Evolutionary conservation across 306 rosid genomes (phyloP).

Genomic region (Hippophae rhamnoides): DNA sequence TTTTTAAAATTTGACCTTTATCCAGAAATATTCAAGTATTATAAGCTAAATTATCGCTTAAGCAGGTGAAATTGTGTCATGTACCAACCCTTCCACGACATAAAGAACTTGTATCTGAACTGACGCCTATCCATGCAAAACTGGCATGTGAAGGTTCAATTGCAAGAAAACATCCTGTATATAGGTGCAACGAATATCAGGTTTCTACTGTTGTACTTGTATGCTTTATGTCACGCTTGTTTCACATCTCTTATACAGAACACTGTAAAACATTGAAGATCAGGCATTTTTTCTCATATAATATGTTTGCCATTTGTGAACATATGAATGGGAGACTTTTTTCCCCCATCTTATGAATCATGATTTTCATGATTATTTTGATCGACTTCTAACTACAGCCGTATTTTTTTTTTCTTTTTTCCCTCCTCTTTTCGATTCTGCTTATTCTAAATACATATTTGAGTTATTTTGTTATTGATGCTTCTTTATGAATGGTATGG

Average conservation of each 20-base stretch:
- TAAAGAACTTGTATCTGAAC: slow-evolving; percentile 53
- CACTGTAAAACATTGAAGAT: neutral
- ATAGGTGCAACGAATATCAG: slow-evolving; percentile 86
- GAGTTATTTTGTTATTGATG: neutral
- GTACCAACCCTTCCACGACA: slow-evolving; percentile 70
- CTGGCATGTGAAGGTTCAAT: slow-evolving; percentile 37
- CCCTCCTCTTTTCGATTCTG: too few relatives aligned
- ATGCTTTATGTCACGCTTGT: slow-evolving; percentile 11
- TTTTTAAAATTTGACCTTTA: neutral
- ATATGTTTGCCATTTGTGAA: neutral
- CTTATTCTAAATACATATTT: neutral
- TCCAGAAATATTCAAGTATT: neutral
- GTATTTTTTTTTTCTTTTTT: too few relatives aligned
- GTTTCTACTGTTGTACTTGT: slow-evolving; percentile 32
- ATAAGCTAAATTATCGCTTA: slow-evolving; percentile 5
- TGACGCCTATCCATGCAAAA: slow-evolving; percentile 65
- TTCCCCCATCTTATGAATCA: too few relatives aligned
- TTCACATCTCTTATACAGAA: neutral
- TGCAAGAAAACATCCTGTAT: slow-evolving; percentile 73
- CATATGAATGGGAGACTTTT: too few relatives aligned
- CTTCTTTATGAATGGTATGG: slow-evolving; percentile 14
- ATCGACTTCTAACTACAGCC: too few relatives aligned
- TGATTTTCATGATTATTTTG: too few relatives aligned
- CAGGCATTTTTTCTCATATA: neutral
- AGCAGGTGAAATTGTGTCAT: slow-evolving; percentile 55